A percentile compares a stretch with the other conserved stretches of the same genome.
phyloP scores from a whole-genome alignment of 805 yeast species.

The Yarrowia porcina region DNA sequence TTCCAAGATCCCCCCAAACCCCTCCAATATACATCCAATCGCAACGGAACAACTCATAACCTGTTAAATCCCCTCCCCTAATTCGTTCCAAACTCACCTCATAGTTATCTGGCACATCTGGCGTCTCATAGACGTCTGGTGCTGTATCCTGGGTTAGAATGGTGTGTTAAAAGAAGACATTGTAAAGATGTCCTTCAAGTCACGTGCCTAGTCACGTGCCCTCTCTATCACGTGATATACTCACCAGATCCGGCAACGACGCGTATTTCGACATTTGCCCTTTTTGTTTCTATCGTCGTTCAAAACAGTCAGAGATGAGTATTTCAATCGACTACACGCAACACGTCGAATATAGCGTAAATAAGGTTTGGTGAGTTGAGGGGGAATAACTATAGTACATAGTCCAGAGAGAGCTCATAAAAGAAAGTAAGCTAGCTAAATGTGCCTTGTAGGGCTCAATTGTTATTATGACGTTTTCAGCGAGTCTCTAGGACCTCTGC shows the following conservation, averaged over 20 bases:
- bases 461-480: no score
- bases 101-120: neutral
- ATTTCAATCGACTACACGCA: neutral
- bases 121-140: conserved; percentile 23
- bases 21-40: neutral
- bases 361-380: no score
- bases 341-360: neutral
- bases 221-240: neutral
- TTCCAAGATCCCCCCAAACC: neutral
- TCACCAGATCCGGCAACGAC: conserved; percentile 18
- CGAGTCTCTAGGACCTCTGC: no score
- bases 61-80: neutral
- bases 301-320: no score
- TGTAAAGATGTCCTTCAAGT: neutral
- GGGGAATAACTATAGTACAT: no score
- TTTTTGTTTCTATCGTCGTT: no score
- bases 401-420: no score
- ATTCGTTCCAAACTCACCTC: conserved; percentile 1
- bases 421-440: no score
- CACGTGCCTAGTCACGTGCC: no score
- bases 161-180: no score
- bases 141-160: conserved; percentile 15
- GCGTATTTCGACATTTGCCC: conserved; percentile 14
- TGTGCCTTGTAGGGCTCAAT: no score
- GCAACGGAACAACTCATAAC: neutral